phyloP scores from a whole-genome alignment of 73 alveolate species.

The Paraurostyla sp. region DNA sequence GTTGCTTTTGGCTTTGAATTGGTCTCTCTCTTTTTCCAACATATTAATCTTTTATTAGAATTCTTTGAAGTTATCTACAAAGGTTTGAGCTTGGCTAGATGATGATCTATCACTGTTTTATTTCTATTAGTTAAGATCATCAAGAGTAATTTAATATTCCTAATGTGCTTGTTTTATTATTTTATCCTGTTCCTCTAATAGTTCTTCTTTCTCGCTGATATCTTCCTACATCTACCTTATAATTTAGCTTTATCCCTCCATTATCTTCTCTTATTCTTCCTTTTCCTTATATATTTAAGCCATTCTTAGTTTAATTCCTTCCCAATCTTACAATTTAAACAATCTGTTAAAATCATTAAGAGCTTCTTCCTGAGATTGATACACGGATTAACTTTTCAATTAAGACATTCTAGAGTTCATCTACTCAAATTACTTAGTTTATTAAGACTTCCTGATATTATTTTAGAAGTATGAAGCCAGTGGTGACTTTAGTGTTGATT shows the following conservation, averaged over 20 bases:
- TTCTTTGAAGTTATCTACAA: not conserved
- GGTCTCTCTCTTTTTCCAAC: conserved; percentile 4
- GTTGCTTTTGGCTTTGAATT: not conserved
- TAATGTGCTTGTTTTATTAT: not conserved
- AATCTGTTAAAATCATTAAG: conserved; percentile 14
- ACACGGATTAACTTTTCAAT: not conserved
- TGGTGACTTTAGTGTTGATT: no score
- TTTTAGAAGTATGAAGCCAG: no score
- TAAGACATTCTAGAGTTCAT: not conserved
- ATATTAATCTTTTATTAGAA: not conserved
- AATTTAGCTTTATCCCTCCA: not conserved
- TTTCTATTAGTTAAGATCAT: not conserved
- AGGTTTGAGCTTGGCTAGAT: not conserved
- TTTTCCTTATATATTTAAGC: conserved; percentile 17
- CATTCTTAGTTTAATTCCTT: conserved; percentile 39
- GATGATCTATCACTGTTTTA: not conserved
- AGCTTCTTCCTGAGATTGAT: not conserved
- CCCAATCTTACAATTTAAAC: conserved; percentile 7
- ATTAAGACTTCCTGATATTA: no score
- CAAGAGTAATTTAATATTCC: not conserved
- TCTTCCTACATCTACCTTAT: not conserved
- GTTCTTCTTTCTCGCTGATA: not conserved
- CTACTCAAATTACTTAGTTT: no score
- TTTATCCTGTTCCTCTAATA: not conserved
- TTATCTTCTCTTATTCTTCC: conserved; percentile 15